Evolutionary conservation across 2,329 filamentous ascomycete genomes (phyloP), one percentile per base, ranked within the genome.

Genomic region (Metarhizium humberi): DNA sequence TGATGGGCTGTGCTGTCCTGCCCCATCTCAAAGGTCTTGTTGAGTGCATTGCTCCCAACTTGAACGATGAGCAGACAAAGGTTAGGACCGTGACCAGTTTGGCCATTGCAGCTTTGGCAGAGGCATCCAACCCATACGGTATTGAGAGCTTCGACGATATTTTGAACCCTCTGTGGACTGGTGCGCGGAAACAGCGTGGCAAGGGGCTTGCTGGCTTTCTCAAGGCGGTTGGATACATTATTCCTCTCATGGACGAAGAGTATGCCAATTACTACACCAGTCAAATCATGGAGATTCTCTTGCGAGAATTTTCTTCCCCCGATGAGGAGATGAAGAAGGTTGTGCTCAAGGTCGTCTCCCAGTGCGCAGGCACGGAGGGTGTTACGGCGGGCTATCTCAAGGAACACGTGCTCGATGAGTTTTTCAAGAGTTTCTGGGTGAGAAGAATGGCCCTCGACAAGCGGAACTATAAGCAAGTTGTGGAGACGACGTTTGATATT

Each of bases 251-350:
- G 94, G 94, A 99, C 74, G 94, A 99, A 72, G 94, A 99, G 68
- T 97, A 96, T 70, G 92, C 94, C 72, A 97, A 96, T 69, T 99
- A 99, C 75, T 99, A 99, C 67, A 97, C 94, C 8, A 90, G 86
- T 62, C 92, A 99, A 71, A 96, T 99, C 65, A 97, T 99, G 92
- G 94, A 97, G 71, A 97, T 97, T 65, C 76, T 99, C 14, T 82
- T 97, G 34, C 85, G 94, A 64, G 94, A 99, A 68, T 99, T 99
- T 66, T 88, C 91, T 6, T 96, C 92, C 0, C 94, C 94, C 0
- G 94, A 99, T 62, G 94, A 99, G 71, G 94, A 99, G 72, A 99
- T 99, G 94, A 99, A 97, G 75, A 99, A 99, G 76, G 94, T 99
- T 1, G 94, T 99, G 7, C 76, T 99, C 56, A 97, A 97, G 73